Evolutionary conservation across 345 rosid genomes (phyloP), one percentile per base, ranked within the genome.

Genomic region (Citrus medica): DNA sequence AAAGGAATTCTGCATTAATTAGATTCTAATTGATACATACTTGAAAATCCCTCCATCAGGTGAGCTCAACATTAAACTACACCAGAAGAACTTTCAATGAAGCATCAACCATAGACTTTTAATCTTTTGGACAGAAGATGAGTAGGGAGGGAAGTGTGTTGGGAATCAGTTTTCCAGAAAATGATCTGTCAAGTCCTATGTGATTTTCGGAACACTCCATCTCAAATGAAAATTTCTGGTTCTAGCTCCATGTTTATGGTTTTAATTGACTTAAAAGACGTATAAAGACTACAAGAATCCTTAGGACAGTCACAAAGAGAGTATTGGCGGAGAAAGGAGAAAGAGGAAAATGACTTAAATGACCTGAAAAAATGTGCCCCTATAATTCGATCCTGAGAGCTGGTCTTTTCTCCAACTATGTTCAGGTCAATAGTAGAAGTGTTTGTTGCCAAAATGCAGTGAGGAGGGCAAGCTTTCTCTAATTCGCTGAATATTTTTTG

Each of bases 321-420:
- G 25, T 27, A 51, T 61, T 24, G 30, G n/a, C 10, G 16, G 33
- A 21, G 51, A 46, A 12, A 46, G 48, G 1, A 66, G 58, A 77
- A 60, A 51, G 48, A 71, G 4, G 14, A 21, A 25, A 63, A 67
- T 22, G 35, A 38, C 53, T 7, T 72, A 51, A 30, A 69, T 53
- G 77, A 92, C 99, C 99, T 96, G 92, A 96, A 96, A 90, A 96
- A 96, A 77, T 92, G 98, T 40, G 98, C 99, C 8, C 99, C 99
- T 79, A 96, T 82, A 42, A 96, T 90, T 68, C 97, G 97, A 82
- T 89, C 95, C 78, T 92, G 86, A 25, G 97, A 88, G 75, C 83
- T 88, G 51, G 88, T 91, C 84, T 90, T 94, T 79, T 92, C 92
- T 42, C 98, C 99, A 76, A 94, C 79, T 69, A 89, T 40, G 69